phyloP scores from a whole-genome alignment of 805 yeast genomes.

The Metschnikowia lunata region DNA sequence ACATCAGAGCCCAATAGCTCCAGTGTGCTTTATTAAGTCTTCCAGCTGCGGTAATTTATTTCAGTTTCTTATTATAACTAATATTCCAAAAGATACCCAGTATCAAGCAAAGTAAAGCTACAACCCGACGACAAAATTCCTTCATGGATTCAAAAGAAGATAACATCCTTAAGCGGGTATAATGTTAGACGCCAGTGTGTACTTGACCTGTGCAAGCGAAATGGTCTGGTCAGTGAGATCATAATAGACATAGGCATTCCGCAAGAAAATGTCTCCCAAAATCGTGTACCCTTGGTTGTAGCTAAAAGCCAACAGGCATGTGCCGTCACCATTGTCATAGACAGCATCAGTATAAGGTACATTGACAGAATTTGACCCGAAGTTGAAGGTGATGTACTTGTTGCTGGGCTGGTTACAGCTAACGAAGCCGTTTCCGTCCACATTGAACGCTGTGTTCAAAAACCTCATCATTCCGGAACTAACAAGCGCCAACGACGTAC shows the following conservation, averaged over 20 bases:
- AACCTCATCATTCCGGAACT: conserved; percentile 1
- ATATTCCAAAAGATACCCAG: neutral
- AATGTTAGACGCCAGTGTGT: conserved; percentile 10
- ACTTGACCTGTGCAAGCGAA: conserved; percentile 14
- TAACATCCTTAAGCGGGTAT: conserved; percentile 1
- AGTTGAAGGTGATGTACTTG: conserved; percentile 10
- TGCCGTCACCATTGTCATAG: conserved; percentile 5
- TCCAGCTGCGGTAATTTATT: neutral
- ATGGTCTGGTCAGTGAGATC: conserved; percentile 14
- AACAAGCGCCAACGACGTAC: conserved; percentile 13
- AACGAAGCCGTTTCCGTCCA: neutral
- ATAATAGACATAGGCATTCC: conserved; percentile 17
- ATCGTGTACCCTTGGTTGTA: conserved; percentile 6
- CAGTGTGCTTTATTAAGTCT: too few relatives aligned
- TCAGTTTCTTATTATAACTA: neutral
- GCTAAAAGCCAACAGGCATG: conserved; percentile 13
- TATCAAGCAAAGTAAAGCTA: neutral
- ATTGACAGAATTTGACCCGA: conserved; percentile 8
- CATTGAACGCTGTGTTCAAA: neutral
- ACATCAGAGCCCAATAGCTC: neutral
- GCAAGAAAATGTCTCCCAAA: conserved; percentile 18
- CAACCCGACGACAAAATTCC: neutral
- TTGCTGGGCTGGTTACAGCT: conserved; percentile 14
- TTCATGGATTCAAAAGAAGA: neutral
- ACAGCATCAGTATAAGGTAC: conserved; percentile 9